Conservation (phyloP, 2,329 filamentous ascomycete genomes). For the Pseudocercospora pini-densiflorae region DNA sequence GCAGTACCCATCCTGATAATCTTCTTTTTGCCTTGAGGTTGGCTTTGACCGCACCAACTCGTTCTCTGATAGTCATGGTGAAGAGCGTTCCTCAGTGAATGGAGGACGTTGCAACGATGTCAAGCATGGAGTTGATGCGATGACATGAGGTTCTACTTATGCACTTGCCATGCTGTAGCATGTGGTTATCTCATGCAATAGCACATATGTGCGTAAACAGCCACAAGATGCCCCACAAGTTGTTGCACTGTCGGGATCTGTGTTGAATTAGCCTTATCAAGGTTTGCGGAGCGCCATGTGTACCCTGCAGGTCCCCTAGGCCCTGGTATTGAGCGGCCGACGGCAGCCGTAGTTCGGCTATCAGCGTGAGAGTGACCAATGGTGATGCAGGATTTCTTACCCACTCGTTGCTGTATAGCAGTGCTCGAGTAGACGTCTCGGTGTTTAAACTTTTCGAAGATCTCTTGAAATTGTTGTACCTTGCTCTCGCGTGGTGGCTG, state of each 20-base stretch:
- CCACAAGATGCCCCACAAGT: conserved; percentile 18
- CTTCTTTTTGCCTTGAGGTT: conserved; percentile 42
- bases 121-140: neutral
- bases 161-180: conserved; percentile 9
- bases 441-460: neutral
- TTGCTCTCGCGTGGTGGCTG: conserved; percentile 7
- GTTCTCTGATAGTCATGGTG: conserved; percentile 31
- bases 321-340: conserved; percentile 2
- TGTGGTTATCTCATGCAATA: neutral
- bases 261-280: conserved; percentile 16
- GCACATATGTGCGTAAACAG: conserved; percentile 5
- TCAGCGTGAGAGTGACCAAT: conserved; percentile 1
- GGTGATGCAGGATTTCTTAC: neutral
- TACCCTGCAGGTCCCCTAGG: conserved; percentile 8
- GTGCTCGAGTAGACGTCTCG: neutral
- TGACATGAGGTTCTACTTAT: conserved; percentile 10
- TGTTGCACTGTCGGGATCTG: neutral
- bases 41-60: conserved; percentile 39
- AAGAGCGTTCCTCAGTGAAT: conserved; percentile 10
- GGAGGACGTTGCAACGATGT: neutral
- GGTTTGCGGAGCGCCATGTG: conserved; percentile 13
- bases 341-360: conserved; percentile 7
- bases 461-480: neutral
- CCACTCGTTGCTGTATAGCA: neutral
- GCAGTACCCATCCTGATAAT: conserved; percentile 47